Base-by-base conservation (phyloP, 2,329 filamentous ascomycete genomes). In the Hymenoscyphus fructigenus region DNA sequence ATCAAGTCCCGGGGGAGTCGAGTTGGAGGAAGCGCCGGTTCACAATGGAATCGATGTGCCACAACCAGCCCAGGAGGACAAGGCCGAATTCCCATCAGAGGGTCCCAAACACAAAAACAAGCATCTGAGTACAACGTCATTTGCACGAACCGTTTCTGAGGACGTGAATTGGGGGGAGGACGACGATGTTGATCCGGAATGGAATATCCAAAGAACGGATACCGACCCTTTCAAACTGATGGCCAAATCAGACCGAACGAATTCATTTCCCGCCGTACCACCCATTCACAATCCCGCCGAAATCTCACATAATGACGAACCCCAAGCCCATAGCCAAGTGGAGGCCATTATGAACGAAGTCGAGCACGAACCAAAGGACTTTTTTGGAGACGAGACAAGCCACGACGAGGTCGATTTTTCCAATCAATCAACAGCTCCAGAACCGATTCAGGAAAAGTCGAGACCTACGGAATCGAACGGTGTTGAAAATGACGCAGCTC, bases 111-210 rank as follows among this genome's bases (percentile, higher is more conserved):
- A 78, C 23, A 71, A 76, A 20, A 78, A 81, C 29, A 85, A 86
- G 68, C 86, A 88, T 73, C 75, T 82, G 10, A 89, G 85, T 75
- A 86, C 82, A 58, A 81, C 84, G 73, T 89, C 87, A 0, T 89
- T 89, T 75, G 81, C 86, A 12, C 83, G 87, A 41, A 89, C 87
- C 1, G 85, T 88, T 14, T 84, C 86, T 12, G 83, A 88, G 64
- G 85, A 88, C 61, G 78, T 88, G 28, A 87, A 79, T 73, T 88
- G 85, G 77, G 81, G 80, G 63, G 84, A 85, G 47, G 86, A 87
- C 26, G 79, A 84, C 62, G 85, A 87, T 26, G 73, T 74, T 3
- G 74, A 76, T 53, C 66, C 77, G n/a, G 85, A 88, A 66, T 88
- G 84, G 83, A 83, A 77, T 59, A 71, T 85, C 1, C 77, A 81